Evolutionary conservation across 2,329 filamentous ascomycete species (phyloP).

Genomic region (Colletotrichum musicola): DNA sequence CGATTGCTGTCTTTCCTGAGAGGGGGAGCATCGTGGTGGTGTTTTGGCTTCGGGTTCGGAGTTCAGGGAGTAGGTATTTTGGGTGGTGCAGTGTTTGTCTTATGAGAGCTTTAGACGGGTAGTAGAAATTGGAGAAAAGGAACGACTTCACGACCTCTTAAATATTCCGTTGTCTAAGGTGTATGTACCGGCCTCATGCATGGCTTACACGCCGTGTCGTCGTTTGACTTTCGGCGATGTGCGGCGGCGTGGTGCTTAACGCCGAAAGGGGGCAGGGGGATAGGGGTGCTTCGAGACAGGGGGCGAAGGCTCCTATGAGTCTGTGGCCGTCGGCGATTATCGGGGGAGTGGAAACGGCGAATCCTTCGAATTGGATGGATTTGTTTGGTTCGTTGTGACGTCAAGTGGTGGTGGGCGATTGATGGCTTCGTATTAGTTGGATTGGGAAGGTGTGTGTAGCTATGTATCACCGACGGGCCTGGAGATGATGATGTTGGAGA

Average conservation of each 20-base stretch:
- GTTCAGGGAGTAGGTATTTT: not conserved
- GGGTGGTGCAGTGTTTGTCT: not conserved
- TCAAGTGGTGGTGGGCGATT: not conserved
- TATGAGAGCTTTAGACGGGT: not conserved
- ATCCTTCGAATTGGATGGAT: not conserved
- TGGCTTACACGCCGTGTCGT: not conserved
- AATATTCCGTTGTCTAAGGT: not conserved
- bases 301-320: no score
- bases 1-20: slow-evolving; percentile 42
- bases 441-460: no score
- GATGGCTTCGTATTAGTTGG: no score
- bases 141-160: not conserved
- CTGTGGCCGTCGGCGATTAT: slow-evolving; percentile 7
- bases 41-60: not conserved
- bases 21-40: slow-evolving; percentile 3
- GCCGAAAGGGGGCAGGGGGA: not conserved
- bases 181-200: not conserved
- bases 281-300: no score
- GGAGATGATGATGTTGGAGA: no score
- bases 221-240: slow-evolving; percentile 4
- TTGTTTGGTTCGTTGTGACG: not conserved
- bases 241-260: not conserved
- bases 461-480: no score
- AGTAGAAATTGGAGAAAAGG: not conserved
- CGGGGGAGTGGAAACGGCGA: no score